Percentiles rank a stretch among this genome's conserved stretches.
These are phyloP conservation scores for Volvox carteri DNA, from an alignment of 163 green algal genomes.

Conservation along the genomic window DNA sequence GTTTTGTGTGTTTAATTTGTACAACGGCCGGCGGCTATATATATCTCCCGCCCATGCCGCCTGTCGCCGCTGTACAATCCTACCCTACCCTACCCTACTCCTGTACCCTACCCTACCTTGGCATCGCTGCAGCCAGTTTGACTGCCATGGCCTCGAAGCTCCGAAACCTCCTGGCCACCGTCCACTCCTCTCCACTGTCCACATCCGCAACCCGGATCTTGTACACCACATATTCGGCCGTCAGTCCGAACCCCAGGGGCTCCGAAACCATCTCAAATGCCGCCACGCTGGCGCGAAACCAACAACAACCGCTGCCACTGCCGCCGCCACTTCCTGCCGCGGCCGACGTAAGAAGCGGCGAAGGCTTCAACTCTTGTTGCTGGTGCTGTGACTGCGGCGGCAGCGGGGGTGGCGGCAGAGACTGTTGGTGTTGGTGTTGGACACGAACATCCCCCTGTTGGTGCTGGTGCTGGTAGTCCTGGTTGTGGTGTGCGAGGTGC, in stretches of 20 bases:
- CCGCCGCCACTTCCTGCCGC: neutral
- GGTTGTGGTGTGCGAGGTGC: neutral
- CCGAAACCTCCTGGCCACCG: slow-evolving; percentile 73
- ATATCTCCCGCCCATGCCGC: too few relatives aligned
- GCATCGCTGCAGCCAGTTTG: slow-evolving; percentile 57
- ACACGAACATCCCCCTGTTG: neutral
- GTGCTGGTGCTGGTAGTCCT: neutral
- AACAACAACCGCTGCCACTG: neutral
- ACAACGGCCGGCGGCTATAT: too few relatives aligned
- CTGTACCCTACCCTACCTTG: neutral
- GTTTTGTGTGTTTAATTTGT: too few relatives aligned
- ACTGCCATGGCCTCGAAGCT: slow-evolving; percentile 88
- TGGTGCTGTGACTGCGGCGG: neutral
- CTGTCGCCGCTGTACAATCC: too few relatives aligned
- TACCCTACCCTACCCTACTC: neutral
- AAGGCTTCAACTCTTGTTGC: too few relatives aligned
- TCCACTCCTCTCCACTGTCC: slow-evolving; percentile 75
- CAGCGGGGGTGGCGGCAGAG: neutral
- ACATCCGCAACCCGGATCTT: slow-evolving; percentile 75
- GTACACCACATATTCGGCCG: slow-evolving; percentile 53
- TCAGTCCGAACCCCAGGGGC: slow-evolving; percentile 20
- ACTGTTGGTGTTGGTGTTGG: neutral
- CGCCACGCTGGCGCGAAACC: slow-evolving; percentile 36
- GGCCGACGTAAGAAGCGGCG: neutral
- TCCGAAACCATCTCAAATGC: slow-evolving; percentile 38